Evolutionary conservation across 371 early-diverging fungal species (phyloP).

Genomic region (Actinomortierella wolfii): DNA sequence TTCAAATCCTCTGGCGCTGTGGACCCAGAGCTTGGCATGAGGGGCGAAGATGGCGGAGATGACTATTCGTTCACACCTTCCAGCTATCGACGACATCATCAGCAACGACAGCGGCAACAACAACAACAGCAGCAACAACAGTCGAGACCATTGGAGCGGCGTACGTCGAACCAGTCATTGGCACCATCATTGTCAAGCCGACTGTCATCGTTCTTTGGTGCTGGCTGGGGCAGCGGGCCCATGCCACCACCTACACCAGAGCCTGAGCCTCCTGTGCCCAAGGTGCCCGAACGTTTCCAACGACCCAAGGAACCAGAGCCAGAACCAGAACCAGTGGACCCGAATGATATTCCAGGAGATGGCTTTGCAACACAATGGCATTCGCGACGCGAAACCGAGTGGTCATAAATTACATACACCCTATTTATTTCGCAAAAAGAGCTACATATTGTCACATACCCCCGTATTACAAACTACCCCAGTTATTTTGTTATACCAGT

Average conservation of each 20-base stretch:
- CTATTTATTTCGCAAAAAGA: not conserved
- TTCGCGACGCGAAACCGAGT: constrained; percentile 30
- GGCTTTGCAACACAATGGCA: constrained; percentile 29
- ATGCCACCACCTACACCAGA: constrained; percentile 12
- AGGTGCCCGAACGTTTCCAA: constrained; percentile 33
- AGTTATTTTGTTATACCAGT: not conserved
- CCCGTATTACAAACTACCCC: not conserved
- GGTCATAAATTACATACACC: constrained; percentile 16
- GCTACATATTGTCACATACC: not conserved
- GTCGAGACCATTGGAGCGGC: constrained; percentile 11
- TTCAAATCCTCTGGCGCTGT: constrained; percentile 14
- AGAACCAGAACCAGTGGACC: constrained; percentile 14
- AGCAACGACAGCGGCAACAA: constrained; percentile 31
- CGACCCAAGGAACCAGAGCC: constrained; percentile 19
- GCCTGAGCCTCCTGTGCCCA: constrained; percentile 28
- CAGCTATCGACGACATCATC: constrained; percentile 41
- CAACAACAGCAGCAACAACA: constrained; percentile 4
- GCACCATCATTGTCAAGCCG: constrained; percentile 38
- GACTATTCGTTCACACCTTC: constrained; percentile 36
- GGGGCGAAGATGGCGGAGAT: constrained; percentile 31
- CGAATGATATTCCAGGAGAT: constrained; percentile 21
- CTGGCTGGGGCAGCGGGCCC: constrained; percentile 24
- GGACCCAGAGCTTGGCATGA: constrained; percentile 9
- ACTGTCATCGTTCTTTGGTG: constrained; percentile 37
- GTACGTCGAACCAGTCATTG: constrained; percentile 24